A percentile compares a stretch with the other conserved stretches of the same genome.
phyloP scores from a whole-genome alignment of 1,284 basidiomycete species.

The Trametes pubescens region DNA sequence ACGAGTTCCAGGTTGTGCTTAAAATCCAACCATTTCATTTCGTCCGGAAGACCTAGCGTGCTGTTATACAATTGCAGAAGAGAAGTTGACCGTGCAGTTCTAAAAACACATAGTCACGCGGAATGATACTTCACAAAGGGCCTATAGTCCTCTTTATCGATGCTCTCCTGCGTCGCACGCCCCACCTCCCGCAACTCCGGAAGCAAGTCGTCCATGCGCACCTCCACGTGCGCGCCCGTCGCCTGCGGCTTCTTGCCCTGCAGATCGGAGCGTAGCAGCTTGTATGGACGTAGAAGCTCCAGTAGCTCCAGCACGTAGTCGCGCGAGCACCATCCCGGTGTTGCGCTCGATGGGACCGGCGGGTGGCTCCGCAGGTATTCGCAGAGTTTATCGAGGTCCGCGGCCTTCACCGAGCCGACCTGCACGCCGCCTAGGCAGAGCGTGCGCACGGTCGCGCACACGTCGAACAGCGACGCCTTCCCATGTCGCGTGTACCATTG shows the following conservation, averaged over 20 bases:
- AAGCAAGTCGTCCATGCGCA: conserved; percentile 23
- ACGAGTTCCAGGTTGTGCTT: too few species aligned
- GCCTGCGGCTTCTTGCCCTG: conserved; percentile 14
- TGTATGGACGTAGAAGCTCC: conserved; percentile 33
- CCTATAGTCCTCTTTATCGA: conserved; percentile 30
- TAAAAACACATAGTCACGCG: conserved; percentile 10
- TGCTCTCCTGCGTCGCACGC: conserved; percentile 33
- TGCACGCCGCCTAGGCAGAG: conserved; percentile 34
- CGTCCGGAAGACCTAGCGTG: background rate
- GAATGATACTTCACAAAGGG: conserved; percentile 29
- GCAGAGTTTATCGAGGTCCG: conserved; percentile 30
- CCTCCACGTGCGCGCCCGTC: conserved; percentile 22
- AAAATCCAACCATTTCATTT: background rate
- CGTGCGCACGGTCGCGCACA: conserved; percentile 31
- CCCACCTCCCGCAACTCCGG: conserved; percentile 31
- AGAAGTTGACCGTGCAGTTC: background rate
- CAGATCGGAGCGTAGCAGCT: conserved; percentile 30
- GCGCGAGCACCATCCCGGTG: conserved; percentile 29
- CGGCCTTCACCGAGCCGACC: conserved; percentile 30
- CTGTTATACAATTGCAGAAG: conserved; percentile 7
- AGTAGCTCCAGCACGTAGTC: conserved; percentile 34
- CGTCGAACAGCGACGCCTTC: conserved; percentile 28
- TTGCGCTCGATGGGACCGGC: conserved; percentile 18
- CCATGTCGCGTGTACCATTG: conserved; percentile 31
- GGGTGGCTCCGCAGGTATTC: conserved; percentile 34